Percentiles rank a stretch among this genome's conserved stretches.
Evolutionary conservation across 352 stramenopile genomes (phyloP).

Genomic region (Blastocystis sp.): DNA sequence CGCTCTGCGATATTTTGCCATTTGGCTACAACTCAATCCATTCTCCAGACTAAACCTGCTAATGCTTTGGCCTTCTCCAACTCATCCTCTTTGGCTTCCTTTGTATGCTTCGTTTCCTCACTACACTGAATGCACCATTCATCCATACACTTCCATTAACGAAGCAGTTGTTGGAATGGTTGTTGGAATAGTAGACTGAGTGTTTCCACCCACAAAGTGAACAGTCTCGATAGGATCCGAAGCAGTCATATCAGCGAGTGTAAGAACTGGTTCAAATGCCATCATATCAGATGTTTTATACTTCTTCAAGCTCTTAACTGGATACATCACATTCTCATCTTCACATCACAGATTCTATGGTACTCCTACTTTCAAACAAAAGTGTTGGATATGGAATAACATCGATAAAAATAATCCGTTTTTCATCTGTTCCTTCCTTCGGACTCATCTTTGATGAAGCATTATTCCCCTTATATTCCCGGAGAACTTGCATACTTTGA

Average conservation of each 20-base stretch:
- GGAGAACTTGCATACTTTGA: not conserved
- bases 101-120: not conserved
- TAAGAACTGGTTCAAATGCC: constrained; percentile 2
- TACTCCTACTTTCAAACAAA: constrained; percentile 13
- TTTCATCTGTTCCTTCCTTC: not conserved
- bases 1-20: constrained; percentile 38
- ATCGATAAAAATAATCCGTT: constrained; percentile 19
- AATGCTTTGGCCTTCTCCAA: not conserved
- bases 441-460: not conserved
- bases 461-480: constrained; percentile 40
- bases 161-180: not conserved
- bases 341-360: not conserved
- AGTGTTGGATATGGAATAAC: constrained; percentile 46
- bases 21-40: not conserved
- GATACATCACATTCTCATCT: constrained; percentile 51
- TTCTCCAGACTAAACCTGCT: not conserved
- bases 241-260: not conserved
- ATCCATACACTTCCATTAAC: not conserved
- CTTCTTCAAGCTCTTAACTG: constrained; percentile 23
- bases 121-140: not conserved
- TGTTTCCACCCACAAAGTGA: not conserved
- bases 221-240: not conserved
- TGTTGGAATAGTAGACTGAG: not conserved
- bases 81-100: not conserved
- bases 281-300: constrained; percentile 7